A percentile compares a stretch with the other conserved stretches of the same genome.
Conservation (phyloP, 129 eudicot species). For the Pseudognaphalium luteoalbum region DNA sequence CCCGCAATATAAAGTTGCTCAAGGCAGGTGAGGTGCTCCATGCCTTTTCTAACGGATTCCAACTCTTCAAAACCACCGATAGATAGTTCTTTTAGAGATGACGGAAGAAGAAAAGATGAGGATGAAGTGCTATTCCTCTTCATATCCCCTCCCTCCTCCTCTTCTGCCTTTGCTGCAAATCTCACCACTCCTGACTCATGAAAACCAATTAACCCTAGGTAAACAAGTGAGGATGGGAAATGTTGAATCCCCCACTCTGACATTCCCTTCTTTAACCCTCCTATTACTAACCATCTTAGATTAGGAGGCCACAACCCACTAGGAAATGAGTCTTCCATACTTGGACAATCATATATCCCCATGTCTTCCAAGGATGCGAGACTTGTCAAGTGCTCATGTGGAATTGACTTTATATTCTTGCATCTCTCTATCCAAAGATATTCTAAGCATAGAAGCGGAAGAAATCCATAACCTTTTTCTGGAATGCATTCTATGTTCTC, state of each 20-base stretch:
- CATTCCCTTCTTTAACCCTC: constrained; percentile 3
- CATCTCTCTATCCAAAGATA: not conserved
- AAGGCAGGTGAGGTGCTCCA: too few relatives aligned
- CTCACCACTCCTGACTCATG: constrained; percentile 17
- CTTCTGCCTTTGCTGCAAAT: constrained; percentile 9
- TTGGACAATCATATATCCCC: not conserved
- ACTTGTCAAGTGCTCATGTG: not conserved
- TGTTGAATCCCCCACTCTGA: not conserved
- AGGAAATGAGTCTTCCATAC: constrained; percentile 15
- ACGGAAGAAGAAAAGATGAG: too few relatives aligned
- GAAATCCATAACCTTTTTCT: constrained; percentile 9
- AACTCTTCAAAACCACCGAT: too few relatives aligned
- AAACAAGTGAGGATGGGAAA: constrained; percentile 18
- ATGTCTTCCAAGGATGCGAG: not conserved
- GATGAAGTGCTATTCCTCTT: not conserved
- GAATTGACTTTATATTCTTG: constrained; percentile 29
- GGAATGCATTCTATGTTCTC: constrained; percentile 18
- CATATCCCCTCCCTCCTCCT: not conserved
- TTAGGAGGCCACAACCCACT: constrained; percentile 24
- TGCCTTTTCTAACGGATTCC: too few relatives aligned
- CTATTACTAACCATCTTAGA: not conserved
- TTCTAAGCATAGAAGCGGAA: not conserved
- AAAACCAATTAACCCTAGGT: not conserved
- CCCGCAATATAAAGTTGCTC: too few relatives aligned
- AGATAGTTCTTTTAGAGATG: too few relatives aligned